Base-by-base conservation (phyloP, 2,329 filamentous ascomycete genomes). In the Colletotrichum agaves region DNA sequence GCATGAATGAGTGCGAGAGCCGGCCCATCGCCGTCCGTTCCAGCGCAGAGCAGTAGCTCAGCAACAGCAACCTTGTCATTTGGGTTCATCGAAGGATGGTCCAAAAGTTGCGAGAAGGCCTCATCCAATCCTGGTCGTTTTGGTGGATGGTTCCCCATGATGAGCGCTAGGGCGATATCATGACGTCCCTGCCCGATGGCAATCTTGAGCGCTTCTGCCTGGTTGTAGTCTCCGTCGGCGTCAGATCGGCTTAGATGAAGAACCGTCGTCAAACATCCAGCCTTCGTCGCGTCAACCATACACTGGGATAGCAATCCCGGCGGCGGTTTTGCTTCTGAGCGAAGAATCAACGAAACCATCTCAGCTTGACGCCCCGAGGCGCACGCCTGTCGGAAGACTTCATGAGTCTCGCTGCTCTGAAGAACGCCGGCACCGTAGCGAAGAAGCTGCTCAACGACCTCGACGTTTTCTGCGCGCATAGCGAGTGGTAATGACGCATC, bases 11-110 rank as follows among this genome's bases (percentile, higher is more conserved):
- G 77, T 0, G 83, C 85, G 33, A 78, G 75, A 0, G 85, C 81
- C 1, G 87, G 76, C 1, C 80, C 76, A 13, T 86, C 82, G 2
- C 88, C 88, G 12, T 80, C 78, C 1, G 87, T 87, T 0, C 88
- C 87, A 1, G 85, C 87, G 60, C 87, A 88, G 2, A 90, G 78
- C 1, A 90, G 73, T 3, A 88, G 76, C 72, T 90, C 87, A 0
- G 84, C 79, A 69, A 90, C 77, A 2, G 81, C 80, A 46, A 86
- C 75, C 71, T 85, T 88, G 35, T 84, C 81, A 33, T 82, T 80
- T 0, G 83, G 82, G 5, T 79, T 80, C 17, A 87, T 78, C 2
- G 81, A 80, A 2, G 81, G 73, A 55, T 84, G 81, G 1, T 79
- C 74, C 65, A 85, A 81, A 1, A 88, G 76, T 5, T 80, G 73